Conservation (phyloP, 2,329 filamentous ascomycete genomes). For the Aspergillus sp. region DNA sequence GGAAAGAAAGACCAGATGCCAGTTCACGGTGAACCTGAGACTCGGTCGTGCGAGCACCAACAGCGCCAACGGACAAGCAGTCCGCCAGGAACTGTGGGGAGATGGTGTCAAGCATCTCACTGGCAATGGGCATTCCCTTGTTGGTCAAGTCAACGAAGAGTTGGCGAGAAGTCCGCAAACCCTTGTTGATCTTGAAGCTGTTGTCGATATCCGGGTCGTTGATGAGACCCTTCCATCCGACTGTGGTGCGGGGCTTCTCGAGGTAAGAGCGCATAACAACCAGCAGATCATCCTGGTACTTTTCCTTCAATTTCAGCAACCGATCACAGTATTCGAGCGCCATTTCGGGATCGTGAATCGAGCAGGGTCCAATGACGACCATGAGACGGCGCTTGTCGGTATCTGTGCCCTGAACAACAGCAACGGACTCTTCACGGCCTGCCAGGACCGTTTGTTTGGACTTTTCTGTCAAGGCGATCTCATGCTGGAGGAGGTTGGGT, state of each 20-base stretch:
- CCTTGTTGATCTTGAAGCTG: conserved; percentile 99
- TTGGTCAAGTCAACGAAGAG: conserved; percentile 89
- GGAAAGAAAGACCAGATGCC: conserved; percentile 90
- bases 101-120: conserved; percentile 97
- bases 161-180: conserved; percentile 76
- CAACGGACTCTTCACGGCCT: conserved; percentile 57
- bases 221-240: conserved; percentile 98
- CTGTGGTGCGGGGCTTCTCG: conserved; percentile 95
- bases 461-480: conserved; percentile 58
- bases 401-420: conserved; percentile 57
- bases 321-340: conserved; percentile 90
- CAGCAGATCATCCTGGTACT: conserved; percentile 81
- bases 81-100: conserved; percentile 96
- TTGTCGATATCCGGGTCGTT: conserved; percentile 98
- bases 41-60: conserved; percentile 95
- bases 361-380: conserved; percentile 91
- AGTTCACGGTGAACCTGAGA: conserved; percentile 93
- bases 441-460: conserved; percentile 52
- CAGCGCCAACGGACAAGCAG: conserved; percentile 81
- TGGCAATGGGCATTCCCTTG: conserved; percentile 92
- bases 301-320: conserved; percentile 74
- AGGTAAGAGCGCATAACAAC: conserved; percentile 98
- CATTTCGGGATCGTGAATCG: conserved; percentile 88
- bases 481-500: conserved; percentile 90
- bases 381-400: conserved; percentile 53